Percentiles rank a stretch among this genome's conserved stretches.
These are phyloP conservation scores for Suhomyces kilbournensis DNA, from an alignment of 805 yeast genomes.

Conservation along the genomic window DNA sequence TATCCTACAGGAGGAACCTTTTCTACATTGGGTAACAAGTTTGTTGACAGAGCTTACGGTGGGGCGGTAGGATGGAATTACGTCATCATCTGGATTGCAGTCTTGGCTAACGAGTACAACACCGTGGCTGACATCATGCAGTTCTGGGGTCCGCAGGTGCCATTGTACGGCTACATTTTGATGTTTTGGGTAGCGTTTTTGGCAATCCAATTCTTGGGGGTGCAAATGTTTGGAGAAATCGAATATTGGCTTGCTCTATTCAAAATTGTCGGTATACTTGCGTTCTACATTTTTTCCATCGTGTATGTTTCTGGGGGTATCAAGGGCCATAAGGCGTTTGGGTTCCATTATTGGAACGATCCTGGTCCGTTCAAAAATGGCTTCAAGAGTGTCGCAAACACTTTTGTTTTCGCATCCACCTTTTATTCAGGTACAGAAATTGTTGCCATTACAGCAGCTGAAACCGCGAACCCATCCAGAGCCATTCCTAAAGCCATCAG, in stretches of 20 bases:
- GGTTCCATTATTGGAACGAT: slow-evolving; percentile 42
- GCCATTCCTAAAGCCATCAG: slow-evolving; percentile 58
- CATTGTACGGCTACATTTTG: slow-evolving; percentile 53
- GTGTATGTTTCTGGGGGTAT: slow-evolving; percentile 45
- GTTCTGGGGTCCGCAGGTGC: slow-evolving; percentile 50
- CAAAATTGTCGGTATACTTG: slow-evolving; percentile 46
- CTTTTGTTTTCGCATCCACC: slow-evolving; percentile 58
- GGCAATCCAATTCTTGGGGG: slow-evolving; percentile 49
- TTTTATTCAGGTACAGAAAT: slow-evolving; percentile 59
- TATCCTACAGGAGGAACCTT: slow-evolving; percentile 53
- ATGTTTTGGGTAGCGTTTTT: slow-evolving; percentile 53
- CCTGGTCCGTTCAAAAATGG: slow-evolving; percentile 46
- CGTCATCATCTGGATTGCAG: slow-evolving; percentile 55
- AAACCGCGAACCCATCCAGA: slow-evolving; percentile 54
- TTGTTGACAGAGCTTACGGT: slow-evolving; percentile 55
- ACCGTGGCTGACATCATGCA: slow-evolving; percentile 48
- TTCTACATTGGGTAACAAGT: slow-evolving; percentile 49
- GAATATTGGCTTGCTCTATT: slow-evolving; percentile 53
- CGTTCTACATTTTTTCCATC: slow-evolving; percentile 51
- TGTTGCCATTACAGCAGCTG: slow-evolving; percentile 60
- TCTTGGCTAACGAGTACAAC: slow-evolving; percentile 54
- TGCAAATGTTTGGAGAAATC: slow-evolving; percentile 54
- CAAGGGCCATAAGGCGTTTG: slow-evolving; percentile 35
- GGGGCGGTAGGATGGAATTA: slow-evolving; percentile 54
- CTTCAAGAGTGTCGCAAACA: slow-evolving; percentile 53